Evolutionary conservation across 164 flowering plant genomes (phyloP).

Genomic region (Stephania yunnanensis): DNA sequence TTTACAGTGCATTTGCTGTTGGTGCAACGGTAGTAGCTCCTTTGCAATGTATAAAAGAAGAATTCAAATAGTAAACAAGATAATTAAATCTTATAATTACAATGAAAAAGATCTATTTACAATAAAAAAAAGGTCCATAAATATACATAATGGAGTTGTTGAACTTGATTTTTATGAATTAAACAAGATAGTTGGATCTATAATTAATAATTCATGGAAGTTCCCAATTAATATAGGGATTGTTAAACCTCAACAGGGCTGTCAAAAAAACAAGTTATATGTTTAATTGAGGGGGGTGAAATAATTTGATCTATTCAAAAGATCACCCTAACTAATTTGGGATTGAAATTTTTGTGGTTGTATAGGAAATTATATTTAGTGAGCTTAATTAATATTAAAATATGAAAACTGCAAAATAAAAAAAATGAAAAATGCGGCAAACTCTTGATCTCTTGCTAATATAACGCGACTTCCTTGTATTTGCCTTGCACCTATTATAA

Average conservation of each 20-base stretch:
- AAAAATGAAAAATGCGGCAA: not conserved
- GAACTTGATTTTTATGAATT: no score
- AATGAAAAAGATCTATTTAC: not conserved
- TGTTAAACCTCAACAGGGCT: not conserved
- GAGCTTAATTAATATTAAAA: no score
- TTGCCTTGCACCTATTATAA: not conserved
- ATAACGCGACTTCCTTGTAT: not conserved
- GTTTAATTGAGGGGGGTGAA: no score
- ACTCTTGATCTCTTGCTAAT: not conserved
- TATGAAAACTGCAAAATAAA: no score
- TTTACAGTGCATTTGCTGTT: conserved; percentile 87
- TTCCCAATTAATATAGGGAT: not conserved
- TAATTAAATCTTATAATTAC: not conserved
- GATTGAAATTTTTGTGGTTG: no score
- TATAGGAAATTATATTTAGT: no score
- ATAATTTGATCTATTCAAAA: no score
- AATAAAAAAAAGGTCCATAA: no score
- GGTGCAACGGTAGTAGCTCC: conserved; percentile 93
- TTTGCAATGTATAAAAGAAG: conserved; percentile 11
- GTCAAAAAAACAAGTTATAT: no score
- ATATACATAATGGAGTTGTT: no score
- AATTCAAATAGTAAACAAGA: not conserved
- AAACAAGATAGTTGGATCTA: no score
- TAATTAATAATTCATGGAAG: not conserved
- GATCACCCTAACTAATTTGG: no score